Base-by-base conservation (phyloP, 1,284 basidiomycete genomes). In the Mycosarcoma mackinlayi region DNA sequence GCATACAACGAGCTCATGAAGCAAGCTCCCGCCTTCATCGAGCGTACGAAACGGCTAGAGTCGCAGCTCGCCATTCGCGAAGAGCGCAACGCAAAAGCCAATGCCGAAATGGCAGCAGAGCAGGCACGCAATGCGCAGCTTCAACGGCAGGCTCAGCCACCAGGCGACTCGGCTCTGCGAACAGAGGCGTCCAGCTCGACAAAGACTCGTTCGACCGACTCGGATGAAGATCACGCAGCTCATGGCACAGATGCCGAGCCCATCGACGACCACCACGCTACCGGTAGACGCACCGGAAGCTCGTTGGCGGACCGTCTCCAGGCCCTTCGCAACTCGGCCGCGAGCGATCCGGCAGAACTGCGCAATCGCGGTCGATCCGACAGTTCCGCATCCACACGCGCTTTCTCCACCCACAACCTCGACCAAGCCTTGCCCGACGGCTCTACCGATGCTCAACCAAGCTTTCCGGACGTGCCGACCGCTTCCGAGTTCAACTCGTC, bases 1-100 rank as follows among this genome's bases (percentile, higher is more conserved):
- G 67, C 76, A 3, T 81, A 79, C 65, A 77, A 78, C 42, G 79
- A 81, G 51, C 62, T 80, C 28, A 81, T 78, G 76, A 70, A 70
- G 53, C 75, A 76, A 31, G 70, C 75, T 4, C 77, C 78, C 8
- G 68, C 73, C 16, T 78, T 80, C 37, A 76, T 81, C 46, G 55
- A 73, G 2, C 55, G 80, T 8, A 73, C 78, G 21, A 73, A 77
- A 42, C 50, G 76, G 2, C 58, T 80, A 11, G 80, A 81, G 55
- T 61, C 66, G 8, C 73, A 78, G 40, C 66, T 81, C 7, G 54
- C 60, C 24, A 53, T 63, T 34, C 54, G 78, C 3, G 79, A 79
- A 25, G 77, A 80, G 47, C 42, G 51, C n/a, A 74, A 70, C 46
- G 66, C 71, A 2, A 50, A 64, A 24, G 58, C 60, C 11, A 54